These are phyloP conservation scores for Graphium sp. DNA, from an alignment of 2,329 filamentous ascomycete species.

Conservation along the genomic window DNA sequence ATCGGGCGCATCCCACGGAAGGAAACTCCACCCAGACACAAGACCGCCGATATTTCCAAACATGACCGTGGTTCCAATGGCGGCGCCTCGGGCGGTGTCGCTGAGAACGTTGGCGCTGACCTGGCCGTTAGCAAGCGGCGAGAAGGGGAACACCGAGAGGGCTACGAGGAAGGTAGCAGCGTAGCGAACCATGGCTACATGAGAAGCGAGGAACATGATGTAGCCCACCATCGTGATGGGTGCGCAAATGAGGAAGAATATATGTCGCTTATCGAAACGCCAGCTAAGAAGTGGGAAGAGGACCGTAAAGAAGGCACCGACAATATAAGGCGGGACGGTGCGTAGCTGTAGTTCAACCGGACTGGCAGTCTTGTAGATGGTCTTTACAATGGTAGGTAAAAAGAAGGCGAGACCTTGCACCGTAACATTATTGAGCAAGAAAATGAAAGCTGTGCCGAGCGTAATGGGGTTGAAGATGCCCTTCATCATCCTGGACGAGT, in stretches of 20 bases:
- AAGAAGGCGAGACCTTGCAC: constrained; percentile 55
- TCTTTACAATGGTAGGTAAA: constrained; percentile 48
- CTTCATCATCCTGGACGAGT: constrained; percentile 35
- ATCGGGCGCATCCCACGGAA: constrained; percentile 44
- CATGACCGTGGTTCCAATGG: constrained; percentile 53
- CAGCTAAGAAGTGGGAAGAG: constrained; percentile 44
- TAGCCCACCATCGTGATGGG: constrained; percentile 54
- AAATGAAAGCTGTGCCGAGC: constrained; percentile 35
- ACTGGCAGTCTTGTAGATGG: constrained; percentile 32
- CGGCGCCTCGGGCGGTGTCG: constrained; percentile 50
- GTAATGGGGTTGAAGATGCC: constrained; percentile 45
- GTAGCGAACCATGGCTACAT: constrained; percentile 37
- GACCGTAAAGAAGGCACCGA: constrained; percentile 51
- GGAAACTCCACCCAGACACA: constrained; percentile 47
- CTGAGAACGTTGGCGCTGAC: constrained; percentile 54
- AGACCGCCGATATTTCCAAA: constrained; percentile 56
- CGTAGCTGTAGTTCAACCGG: constrained; percentile 50
- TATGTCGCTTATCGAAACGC: constrained; percentile 38
- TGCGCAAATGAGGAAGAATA: constrained; percentile 42
- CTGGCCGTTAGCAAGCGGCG: constrained; percentile 49
- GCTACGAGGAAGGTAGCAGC: constrained; percentile 56
- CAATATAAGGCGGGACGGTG: constrained; percentile 54
- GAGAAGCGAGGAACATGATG: constrained; percentile 49
- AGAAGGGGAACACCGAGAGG: constrained; percentile 44
- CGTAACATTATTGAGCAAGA: constrained; percentile 49